Base-by-base conservation (phyloP, 1,139 yeast genomes). In the Pneumocystis sp. region DNA sequence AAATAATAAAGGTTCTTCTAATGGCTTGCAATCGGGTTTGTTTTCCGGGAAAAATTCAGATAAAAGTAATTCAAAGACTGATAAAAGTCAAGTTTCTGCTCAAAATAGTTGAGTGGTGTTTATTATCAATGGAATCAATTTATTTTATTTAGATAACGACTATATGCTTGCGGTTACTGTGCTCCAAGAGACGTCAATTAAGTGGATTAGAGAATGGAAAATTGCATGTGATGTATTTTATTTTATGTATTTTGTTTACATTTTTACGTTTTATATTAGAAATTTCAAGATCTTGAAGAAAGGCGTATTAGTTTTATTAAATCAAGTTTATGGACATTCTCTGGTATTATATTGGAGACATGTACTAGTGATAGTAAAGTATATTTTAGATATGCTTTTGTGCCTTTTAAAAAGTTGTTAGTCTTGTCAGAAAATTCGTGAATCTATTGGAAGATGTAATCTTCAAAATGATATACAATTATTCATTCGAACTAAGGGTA, bases 161-260 rank as follows among this genome's bases (percentile, higher is more conserved):
- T 88, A 87, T 73, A 85, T 84, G 73, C 75, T 81, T 29, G 79
- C 85, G 1, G 79, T 87, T 59, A 77, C 82, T 35, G 81, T 81
- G 59, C 83, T 84, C 69, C 85, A 85, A 61, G 87, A 85, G 65
- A 77, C 87, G n/a, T 82, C 84, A 70, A 87, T 85, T 60, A 78
- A 82, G 6, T 93, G 91, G 87, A 81, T 83, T 66, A 77, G 83
- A 59, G 96, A 90, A 71, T 93, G 98, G 98, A 80, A 82, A 65
- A 76, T 79, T 29, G 80, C 89, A 0, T 82, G 91, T 61, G 83
- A 81, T 68, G 67, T 67, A 60, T 25, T 67, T 59, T 21, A 29
- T 10, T 15, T 3, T 10, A 25, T 10, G 21, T 42, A 31, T 39
- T 12, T 37, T 40, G 31, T 59, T 59, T 63, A 57, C 25, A 66